These are phyloP conservation scores for Termitomyces sp. DNA, from an alignment of 768 basidiomycete genomes.

Conservation along the genomic window DNA sequence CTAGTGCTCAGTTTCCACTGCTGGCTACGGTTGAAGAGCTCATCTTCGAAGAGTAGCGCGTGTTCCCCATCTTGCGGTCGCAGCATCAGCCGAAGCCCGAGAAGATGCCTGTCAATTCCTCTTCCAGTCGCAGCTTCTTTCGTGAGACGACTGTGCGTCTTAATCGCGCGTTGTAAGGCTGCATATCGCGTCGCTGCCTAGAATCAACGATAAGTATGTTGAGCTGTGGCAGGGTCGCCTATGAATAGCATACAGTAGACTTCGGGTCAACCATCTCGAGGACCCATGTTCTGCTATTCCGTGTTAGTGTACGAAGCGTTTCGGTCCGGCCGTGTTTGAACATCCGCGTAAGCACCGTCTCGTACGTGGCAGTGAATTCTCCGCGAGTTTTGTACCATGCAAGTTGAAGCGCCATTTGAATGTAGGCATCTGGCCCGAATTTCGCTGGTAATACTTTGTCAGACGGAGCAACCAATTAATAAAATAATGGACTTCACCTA, in stretches of 20 bases:
- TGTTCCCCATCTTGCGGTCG: conserved; percentile 46
- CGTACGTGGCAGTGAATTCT: conserved; percentile 83
- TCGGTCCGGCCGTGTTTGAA: conserved; percentile 89
- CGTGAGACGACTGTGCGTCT: conserved; percentile 65
- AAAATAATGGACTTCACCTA: conserved; percentile 40
- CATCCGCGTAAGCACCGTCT: conserved; percentile 84
- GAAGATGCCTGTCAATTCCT: conserved; percentile 89
- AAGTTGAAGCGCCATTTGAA: conserved; percentile 89
- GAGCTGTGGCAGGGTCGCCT: not conserved
- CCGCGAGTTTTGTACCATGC: conserved; percentile 83
- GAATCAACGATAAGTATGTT: not conserved
- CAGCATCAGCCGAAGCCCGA: conserved; percentile 71
- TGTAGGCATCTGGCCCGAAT: conserved; percentile 71
- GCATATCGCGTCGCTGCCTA: conserved; percentile 31
- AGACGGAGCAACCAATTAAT: not conserved
- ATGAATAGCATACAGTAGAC: conserved; percentile 33
- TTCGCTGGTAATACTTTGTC: conserved; percentile 21
- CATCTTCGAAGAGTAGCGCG: conserved; percentile 69
- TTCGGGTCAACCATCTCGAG: conserved; percentile 61
- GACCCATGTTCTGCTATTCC: conserved; percentile 73
- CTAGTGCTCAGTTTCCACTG: conserved; percentile 90
- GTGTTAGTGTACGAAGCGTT: conserved; percentile 72
- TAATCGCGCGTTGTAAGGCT: conserved; percentile 62
- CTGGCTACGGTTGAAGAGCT: conserved; percentile 65
- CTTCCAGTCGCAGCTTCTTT: conserved; percentile 75